Percentiles rank a stretch among this genome's conserved stretches.
Evolutionary conservation across 768 basidiomycete genomes (phyloP).

Genomic region (Suillus alpinus): DNA sequence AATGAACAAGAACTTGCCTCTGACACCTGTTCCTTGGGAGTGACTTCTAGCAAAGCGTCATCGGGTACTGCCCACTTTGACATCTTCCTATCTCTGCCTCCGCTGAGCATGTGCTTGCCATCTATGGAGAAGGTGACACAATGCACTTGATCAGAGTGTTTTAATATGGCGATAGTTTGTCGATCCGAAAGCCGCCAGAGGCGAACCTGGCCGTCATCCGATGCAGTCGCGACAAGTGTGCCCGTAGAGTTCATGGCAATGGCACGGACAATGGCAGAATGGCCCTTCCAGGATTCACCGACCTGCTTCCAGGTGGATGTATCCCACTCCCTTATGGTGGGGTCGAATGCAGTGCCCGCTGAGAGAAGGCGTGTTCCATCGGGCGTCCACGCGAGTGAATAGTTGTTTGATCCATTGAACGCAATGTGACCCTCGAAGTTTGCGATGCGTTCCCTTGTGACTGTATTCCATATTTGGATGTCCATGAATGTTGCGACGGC

Average conservation of each 20-base stretch:
- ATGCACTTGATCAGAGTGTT: rapidly evolving
- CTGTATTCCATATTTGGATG: background rate
- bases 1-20: background rate
- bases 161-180: background rate
- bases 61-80: background rate
- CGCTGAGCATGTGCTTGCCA: background rate
- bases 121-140: background rate
- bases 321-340: background rate
- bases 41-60: background rate
- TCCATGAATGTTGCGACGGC: background rate
- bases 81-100: background rate
- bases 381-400: background rate
- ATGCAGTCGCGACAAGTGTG: background rate
- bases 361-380: background rate
- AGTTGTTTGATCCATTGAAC: background rate
- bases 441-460: background rate
- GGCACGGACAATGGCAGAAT: background rate
- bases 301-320: background rate
- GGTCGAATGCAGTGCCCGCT: background rate
- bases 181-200: background rate
- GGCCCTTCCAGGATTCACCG: background rate
- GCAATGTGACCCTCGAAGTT: background rate
- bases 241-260: background rate
- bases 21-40: background rate
- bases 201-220: background rate